Evolutionary conservation across 352 stramenopile genomes (phyloP).

Genomic region (Vaucheria bursata): DNA sequence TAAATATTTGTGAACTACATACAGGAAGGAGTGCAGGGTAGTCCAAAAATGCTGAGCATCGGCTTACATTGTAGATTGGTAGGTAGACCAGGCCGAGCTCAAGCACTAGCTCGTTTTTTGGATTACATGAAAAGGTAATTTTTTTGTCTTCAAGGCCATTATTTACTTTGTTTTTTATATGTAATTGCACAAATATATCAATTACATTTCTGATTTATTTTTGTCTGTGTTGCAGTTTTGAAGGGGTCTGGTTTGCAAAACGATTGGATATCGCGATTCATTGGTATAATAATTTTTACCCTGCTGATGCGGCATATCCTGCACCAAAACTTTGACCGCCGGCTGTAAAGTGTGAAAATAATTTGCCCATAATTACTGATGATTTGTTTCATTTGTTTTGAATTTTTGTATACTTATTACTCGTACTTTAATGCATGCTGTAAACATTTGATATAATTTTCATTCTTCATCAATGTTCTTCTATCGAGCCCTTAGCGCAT

Average conservation of each 20-base stretch:
- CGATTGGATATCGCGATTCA: conserved; percentile 84
- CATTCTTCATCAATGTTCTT: too few relatives aligned
- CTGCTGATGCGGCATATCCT: neutral
- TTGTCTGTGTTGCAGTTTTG: conserved; percentile 17
- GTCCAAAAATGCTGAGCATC: conserved; percentile 89
- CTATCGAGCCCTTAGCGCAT: too few relatives aligned
- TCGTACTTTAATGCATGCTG: too few relatives aligned
- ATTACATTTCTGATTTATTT: neutral
- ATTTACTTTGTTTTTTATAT: neutral
- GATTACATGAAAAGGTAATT: conserved; percentile 69
- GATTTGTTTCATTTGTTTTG: too few relatives aligned
- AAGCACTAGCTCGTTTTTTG: conserved; percentile 78
- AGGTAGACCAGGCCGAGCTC: conserved; percentile 71
- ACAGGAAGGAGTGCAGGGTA: conserved; percentile 70
- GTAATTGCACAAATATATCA: conserved; percentile 50
- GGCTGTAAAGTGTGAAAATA: neutral
- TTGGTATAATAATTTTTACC: conserved; percentile 61
- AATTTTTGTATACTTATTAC: too few relatives aligned
- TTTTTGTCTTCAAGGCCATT: neutral
- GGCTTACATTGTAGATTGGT: conserved; percentile 80
- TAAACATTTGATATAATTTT: too few relatives aligned
- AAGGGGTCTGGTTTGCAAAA: conserved; percentile 83
- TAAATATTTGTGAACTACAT: conserved; percentile 50
- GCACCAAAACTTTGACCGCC: neutral
- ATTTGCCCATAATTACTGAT: too few relatives aligned